Evolutionary conservation across 257 asterid species (phyloP).

Genomic region (Haberlea rhodopensis): DNA sequence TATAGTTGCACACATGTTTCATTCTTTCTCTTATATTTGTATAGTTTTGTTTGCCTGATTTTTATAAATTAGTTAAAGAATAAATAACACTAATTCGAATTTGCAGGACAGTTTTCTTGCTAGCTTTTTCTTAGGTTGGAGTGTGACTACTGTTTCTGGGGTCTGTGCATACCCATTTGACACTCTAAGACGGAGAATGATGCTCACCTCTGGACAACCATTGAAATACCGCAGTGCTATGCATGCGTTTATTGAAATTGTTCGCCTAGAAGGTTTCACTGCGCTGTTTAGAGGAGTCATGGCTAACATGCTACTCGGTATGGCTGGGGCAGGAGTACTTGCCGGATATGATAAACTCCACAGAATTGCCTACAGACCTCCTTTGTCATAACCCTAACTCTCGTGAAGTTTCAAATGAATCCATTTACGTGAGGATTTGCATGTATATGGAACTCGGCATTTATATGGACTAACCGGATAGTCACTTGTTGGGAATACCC

Average conservation of each 20-base stretch:
- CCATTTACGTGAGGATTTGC: constrained; percentile 13
- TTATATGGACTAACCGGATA: constrained; percentile 11
- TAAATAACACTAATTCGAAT: constrained; percentile 16
- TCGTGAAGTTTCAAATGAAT: constrained; percentile 52
- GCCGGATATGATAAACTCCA: constrained; percentile 87
- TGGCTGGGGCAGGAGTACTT: constrained; percentile 97
- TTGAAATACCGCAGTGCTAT: constrained; percentile 56
- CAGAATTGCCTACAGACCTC: constrained; percentile 55
- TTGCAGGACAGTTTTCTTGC: constrained; percentile 87
- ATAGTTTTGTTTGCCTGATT: background rate
- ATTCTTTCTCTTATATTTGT: background rate
- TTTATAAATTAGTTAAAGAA: background rate
- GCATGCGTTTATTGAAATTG: background rate
- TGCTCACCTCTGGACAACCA: constrained; percentile 90
- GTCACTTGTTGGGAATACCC: constrained; percentile 18
- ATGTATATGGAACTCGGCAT: constrained; percentile 1
- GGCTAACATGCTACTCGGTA: constrained; percentile 85
- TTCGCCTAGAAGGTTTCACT: background rate
- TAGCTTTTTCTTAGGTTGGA: constrained; percentile 90
- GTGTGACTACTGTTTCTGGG: constrained; percentile 71
- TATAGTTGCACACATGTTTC: background rate
- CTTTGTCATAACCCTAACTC: constrained; percentile 41
- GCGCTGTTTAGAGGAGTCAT: constrained; percentile 40
- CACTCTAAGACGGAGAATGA: constrained; percentile 90
- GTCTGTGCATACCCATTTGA: constrained; percentile 94